Evolutionary conservation across 2,329 filamentous ascomycete species (phyloP), one percentile per base, ranked within the genome.

Genomic region (Hypoxylon sp.): DNA sequence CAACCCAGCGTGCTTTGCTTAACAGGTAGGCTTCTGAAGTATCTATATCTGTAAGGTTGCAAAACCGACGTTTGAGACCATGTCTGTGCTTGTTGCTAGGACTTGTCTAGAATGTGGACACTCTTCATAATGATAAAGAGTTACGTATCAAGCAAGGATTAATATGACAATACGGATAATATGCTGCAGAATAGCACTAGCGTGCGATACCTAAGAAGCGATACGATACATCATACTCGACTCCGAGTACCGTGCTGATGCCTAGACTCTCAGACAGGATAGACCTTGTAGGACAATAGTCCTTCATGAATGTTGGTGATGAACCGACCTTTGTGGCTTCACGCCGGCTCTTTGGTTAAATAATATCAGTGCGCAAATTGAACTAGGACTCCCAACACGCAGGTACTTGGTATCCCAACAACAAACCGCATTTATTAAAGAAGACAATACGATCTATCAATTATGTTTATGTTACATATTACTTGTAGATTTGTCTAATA

Each of bases 311-410:
- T 22, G 31, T 42, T 52, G 31, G 11, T 47, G 48, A 22, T 24
- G 48, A 26, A 51, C 26, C 19, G 17, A 29, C n/a, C 5, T 54
- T 35, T 17, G 39, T 54, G 62, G 62, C 50, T 59, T 59, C 14
- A 42, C 54, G 42, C 54, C 39, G 11, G 17, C 31, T 19, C 39
- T 29, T 4, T 14, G 39, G 26, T 44, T 35, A 22, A 24, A 56
- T 9, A 24, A 46, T 31, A 47, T 3, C n/a, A 48, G 54, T 64
- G 33, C 50, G 42, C 42, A 50, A 50, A 54, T 14, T 33, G 3
- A 55, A 64, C 31, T 54, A 37, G 17, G 33, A 48, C 17, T 57
- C 51, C 46, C 46, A 57, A 63, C 60, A 50, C 47, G 9, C 26
- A 57, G 35, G 14, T 31, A 22, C 46, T 53, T 31, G 19, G 61